Conservation (phyloP, 495 filamentous ascomycete species). For the Neurospora sp. region DNA sequence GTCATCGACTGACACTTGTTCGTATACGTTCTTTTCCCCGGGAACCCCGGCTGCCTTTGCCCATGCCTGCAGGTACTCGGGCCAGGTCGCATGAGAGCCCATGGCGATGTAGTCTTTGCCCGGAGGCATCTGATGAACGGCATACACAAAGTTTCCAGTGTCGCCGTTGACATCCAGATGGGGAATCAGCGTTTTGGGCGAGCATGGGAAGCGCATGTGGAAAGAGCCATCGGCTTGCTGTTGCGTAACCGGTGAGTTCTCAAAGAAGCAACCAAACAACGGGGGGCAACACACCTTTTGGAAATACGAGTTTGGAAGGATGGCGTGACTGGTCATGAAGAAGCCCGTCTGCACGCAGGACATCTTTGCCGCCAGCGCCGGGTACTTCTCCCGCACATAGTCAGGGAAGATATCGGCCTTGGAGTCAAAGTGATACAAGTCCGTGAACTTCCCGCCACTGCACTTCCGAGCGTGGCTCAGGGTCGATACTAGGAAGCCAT, state of each 20-base stretch:
- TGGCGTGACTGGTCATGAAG: conserved; percentile 30
- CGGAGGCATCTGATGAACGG: conserved; percentile 32
- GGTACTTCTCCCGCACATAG: conserved; percentile 29
- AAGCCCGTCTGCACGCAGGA: conserved; percentile 37
- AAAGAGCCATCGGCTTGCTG: conserved; percentile 23
- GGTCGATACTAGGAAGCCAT: conserved; percentile 35
- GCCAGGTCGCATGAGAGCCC: conserved; percentile 25
- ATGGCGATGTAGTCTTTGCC: conserved; percentile 33
- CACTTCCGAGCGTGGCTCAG: conserved; percentile 29
- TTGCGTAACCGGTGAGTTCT: neutral
- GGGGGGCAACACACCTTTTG: conserved; percentile 12
- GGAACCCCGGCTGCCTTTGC: conserved; percentile 13
- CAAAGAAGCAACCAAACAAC: neutral
- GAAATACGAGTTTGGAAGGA: conserved; percentile 32
- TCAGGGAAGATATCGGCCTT: conserved; percentile 34
- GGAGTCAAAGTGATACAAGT: conserved; percentile 34
- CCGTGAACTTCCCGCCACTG: conserved; percentile 25
- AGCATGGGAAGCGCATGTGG: conserved; percentile 30
- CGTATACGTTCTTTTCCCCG: conserved; percentile 13
- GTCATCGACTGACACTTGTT: conserved; percentile 27
- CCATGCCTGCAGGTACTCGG: conserved; percentile 27
- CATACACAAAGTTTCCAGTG: conserved; percentile 33
- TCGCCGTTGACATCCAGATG: conserved; percentile 32
- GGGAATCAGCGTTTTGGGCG: conserved; percentile 19
- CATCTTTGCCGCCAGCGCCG: conserved; percentile 34